Evolutionary conservation across 129 eudicot species (phyloP), one percentile per base, ranked within the genome.

Genomic region (Helianthus tuberosus): DNA sequence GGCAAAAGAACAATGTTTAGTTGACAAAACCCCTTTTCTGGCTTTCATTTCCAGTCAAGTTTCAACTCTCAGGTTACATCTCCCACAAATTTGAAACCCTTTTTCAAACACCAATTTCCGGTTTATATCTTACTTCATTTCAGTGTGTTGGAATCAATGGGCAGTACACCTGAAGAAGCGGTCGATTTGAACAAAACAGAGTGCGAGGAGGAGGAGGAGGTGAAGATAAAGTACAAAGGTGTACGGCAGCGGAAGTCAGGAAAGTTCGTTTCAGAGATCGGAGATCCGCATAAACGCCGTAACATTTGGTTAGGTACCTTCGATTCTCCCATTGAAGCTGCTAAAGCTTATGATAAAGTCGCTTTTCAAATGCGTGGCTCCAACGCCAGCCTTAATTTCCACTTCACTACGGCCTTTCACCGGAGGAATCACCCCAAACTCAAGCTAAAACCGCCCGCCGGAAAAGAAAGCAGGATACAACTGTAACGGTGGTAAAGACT

Each of bases 241-340:
- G 81, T 77, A 48, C 70, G 81, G 5, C 63, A 41, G 44, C 6
- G 81, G 54, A 75, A 75, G 11, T 77, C 76, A 64, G 81, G 81
- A 14, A 69, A 69, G 57, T 77, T 68, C 71, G 71, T 64, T 3
- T 70, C 81, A 3, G 76, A 77, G 81, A 77, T 77, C 69, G 55
- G 76, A 60, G 81, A 77, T 69, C 81, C 81, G 20, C 69, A 50
- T 20, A 20, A 20, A 20, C 23, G 23, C 23, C 23, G 23, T 20
- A 20, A 20, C 23, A 20, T 20, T 20, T 20, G 23, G 23, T 61
- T 73, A 14, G 77, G 77, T 48, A 60, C 77, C 17, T 73, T 47
- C 66, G 69, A 25, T 47, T 46, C 77, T 15, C 61, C 77, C 1
- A 32, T 73, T 61, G 69, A 73, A 25, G 77, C 77, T 62, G 77